Evolutionary conservation across 768 basidiomycete species (phyloP).

Genomic region (Coprinopsis strossmayeri): DNA sequence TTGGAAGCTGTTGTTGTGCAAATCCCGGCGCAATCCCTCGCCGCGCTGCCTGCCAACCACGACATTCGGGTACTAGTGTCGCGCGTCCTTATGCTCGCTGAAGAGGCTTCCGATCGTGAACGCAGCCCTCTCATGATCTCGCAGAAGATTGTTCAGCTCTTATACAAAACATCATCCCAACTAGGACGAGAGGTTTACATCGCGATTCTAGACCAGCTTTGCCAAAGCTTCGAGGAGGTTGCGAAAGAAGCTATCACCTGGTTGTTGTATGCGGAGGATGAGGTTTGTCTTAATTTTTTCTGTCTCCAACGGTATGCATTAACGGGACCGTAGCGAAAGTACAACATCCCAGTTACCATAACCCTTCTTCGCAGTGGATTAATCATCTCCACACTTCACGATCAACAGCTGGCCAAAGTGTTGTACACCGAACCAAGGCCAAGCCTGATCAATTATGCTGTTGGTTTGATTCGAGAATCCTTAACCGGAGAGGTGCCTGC

Average conservation of each 20-base stretch:
- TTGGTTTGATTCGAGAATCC: conserved; percentile 82
- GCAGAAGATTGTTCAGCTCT: conserved; percentile 91
- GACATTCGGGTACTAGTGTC: conserved; percentile 82
- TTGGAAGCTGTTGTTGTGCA: conserved; percentile 77
- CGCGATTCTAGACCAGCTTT: conserved; percentile 81
- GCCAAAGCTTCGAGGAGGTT: conserved; percentile 84
- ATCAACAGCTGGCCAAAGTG: conserved; percentile 86
- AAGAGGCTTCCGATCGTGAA: conserved; percentile 70
- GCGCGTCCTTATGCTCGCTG: conserved; percentile 78
- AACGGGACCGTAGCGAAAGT: conserved; percentile 65
- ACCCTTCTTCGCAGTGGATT: conserved; percentile 82
- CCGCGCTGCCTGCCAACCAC: conserved; percentile 71
- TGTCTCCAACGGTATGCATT: conserved; percentile 8
- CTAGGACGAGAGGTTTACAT: conserved; percentile 93
- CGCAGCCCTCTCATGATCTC: conserved; percentile 89
- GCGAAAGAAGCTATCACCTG: conserved; percentile 96
- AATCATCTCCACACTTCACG: conserved; percentile 69
- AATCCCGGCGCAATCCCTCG: conserved; percentile 63
- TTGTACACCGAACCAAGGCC: conserved; percentile 74
- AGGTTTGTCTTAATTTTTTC: conserved; percentile 43
- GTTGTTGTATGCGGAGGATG: conserved; percentile 95
- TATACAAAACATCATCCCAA: conserved; percentile 84
- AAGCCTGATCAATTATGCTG: conserved; percentile 72
- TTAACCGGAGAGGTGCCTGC: conserved; percentile 75
- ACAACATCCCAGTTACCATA: conserved; percentile 90